These are phyloP conservation scores for Withania somnifera DNA, from an alignment of 305 asterid genomes.

Conservation along the genomic window DNA sequence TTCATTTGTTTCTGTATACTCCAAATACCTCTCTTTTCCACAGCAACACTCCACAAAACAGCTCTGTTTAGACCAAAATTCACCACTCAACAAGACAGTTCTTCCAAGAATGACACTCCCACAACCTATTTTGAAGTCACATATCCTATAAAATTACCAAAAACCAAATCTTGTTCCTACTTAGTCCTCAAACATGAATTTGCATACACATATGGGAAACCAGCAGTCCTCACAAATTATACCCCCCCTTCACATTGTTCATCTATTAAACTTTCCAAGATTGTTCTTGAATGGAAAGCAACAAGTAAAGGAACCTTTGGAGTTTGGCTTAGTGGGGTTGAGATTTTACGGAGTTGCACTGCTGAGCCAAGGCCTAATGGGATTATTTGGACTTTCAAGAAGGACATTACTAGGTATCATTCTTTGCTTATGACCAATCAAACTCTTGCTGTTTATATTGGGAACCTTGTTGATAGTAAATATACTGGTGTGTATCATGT, in stretches of 20 bases:
- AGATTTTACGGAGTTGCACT: slow-evolving; percentile 76
- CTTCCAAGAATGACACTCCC: slow-evolving; percentile 16
- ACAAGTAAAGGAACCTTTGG: slow-evolving; percentile 73
- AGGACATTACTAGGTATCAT: slow-evolving; percentile 69
- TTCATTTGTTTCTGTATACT: slow-evolving; percentile 14
- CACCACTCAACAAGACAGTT: slow-evolving; percentile 7
- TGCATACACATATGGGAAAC: slow-evolving; percentile 45
- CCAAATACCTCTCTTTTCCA: slow-evolving; percentile 26
- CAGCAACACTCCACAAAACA: slow-evolving; percentile 35
- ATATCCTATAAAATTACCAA: slow-evolving; percentile 54
- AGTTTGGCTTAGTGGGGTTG: slow-evolving; percentile 84
- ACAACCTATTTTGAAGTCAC: slow-evolving; percentile 72
- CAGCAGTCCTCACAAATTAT: slow-evolving; percentile 55
- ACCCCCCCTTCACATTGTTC: slow-evolving; percentile 48
- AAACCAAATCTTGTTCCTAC: slow-evolving; percentile 52
- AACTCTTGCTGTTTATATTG: slow-evolving; percentile 60
- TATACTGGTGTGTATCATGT: slow-evolving; percentile 85
- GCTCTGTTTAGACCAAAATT: slow-evolving; percentile 25
- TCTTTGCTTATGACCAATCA: slow-evolving; percentile 49
- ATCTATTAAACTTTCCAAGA: slow-evolving; percentile 26
- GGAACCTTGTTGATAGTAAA: slow-evolving; percentile 50
- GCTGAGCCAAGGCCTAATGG: slow-evolving; percentile 74
- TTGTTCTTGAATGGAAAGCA: slow-evolving; percentile 78
- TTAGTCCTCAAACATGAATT: slow-evolving; percentile 59
- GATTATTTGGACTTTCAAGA: slow-evolving; percentile 62